Evolutionary conservation across 106 monocot genomes (phyloP), one percentile per base, ranked within the genome.

Genomic region (Narthecium ossifragum): DNA sequence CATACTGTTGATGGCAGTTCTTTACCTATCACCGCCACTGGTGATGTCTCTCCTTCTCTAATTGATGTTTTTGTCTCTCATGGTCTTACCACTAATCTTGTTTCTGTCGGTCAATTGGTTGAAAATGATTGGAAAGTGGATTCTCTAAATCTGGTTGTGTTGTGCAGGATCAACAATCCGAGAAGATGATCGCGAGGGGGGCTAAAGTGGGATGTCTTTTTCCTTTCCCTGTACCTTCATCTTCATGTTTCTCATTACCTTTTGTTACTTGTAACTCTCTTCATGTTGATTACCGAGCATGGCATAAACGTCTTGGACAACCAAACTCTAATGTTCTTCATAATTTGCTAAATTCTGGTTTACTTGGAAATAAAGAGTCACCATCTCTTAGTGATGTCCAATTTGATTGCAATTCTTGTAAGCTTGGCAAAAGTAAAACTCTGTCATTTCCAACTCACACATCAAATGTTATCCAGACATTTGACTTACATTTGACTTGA

Each of bases 71-170:
- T 61, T 61, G 30, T 61, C 0, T 47, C 46, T 47, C 47, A 13
- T 47, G 8, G 0, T 3, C 46, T 54, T 26, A 1, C 65, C 21
- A 53, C 17, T n/a, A 65, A 54, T 29, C 52, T 65, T 39, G 15
- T 54, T 9, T 54, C 27, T 53, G 65, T 65, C 20, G 65, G 65
- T 18, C 65, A 40, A 51, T 23, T 63, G n/a, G 39, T 54, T 53
- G 65, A 54, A 7, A 38, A 53, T 29, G 15, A 41, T 41, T 54
- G 17, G 15, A 40, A 38, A 24, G 65, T 65, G 2, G n/a, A 40
- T 65, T 65, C 18, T 65, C 65, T 53, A 39, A 18, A 26, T 40
- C 53, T 65, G 26, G 53, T 40, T 65, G 53, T 65, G 23, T 63
- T 63, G 50, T 50, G 8, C 60, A 61, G 8, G 50, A 63, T 51